Percentiles rank a stretch among this genome's conserved stretches.
These are phyloP conservation scores for Globisporangium yorkense DNA, from an alignment of 352 stramenopile genomes.

Conservation along the genomic window DNA sequence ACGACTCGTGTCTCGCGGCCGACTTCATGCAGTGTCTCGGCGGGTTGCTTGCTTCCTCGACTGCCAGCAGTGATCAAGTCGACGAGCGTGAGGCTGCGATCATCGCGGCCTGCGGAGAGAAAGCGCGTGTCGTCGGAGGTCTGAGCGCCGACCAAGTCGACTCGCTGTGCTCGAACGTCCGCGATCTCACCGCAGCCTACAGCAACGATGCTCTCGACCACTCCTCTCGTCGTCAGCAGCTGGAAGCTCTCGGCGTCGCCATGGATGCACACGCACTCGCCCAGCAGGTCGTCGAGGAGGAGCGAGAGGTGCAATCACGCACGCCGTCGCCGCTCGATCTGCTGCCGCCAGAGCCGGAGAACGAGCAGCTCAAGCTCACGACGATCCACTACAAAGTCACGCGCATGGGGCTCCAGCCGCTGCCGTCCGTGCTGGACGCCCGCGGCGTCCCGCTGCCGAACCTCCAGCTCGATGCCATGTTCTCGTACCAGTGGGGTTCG, in stretches of 20 bases:
- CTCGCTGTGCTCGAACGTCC: background rate
- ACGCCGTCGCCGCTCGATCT: constrained; percentile 7
- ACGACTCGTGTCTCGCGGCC: constrained; percentile 36
- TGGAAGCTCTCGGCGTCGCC: constrained; percentile 17
- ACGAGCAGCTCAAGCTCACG: constrained; percentile 15
- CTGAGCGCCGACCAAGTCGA: background rate
- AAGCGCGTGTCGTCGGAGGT: constrained; percentile 4
- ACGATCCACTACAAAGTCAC: constrained; percentile 35
- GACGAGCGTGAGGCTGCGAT: constrained; percentile 1
- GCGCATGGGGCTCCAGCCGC: constrained; percentile 18
- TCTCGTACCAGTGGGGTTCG: constrained; percentile 52
- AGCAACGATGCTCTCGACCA: background rate
- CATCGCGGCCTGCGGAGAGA: constrained; percentile 1
- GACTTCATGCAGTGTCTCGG: constrained; percentile 44
- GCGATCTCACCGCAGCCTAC: constrained; percentile 1
- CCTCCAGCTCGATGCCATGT: constrained; percentile 44
- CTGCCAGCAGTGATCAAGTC: background rate
- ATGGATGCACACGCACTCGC: constrained; percentile 3
- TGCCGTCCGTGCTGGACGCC: constrained; percentile 30
- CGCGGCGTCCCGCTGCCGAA: constrained; percentile 28
- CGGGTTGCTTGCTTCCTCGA: constrained; percentile 19
- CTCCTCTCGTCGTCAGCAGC: background rate
- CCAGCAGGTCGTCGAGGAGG: background rate
- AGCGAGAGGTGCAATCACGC: background rate
- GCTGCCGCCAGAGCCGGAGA: constrained; percentile 17